Percentiles rank a stretch among this genome's conserved stretches.
These are phyloP conservation scores for Yamadazyma pseudoaaseri DNA, from an alignment of 1,139 yeast species.

Conservation along the genomic window DNA sequence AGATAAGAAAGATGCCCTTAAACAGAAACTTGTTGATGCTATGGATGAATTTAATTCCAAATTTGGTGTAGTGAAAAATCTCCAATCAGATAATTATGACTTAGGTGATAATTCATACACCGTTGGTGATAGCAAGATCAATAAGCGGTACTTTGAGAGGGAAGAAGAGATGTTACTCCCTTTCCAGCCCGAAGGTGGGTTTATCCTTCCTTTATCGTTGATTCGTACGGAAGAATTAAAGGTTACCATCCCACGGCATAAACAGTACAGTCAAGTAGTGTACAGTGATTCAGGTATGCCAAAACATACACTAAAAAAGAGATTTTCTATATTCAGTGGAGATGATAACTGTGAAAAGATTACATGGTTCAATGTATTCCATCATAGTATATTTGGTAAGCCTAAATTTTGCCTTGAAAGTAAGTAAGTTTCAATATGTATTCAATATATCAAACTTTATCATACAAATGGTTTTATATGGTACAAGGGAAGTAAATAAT, in stretches of 20 bases:
- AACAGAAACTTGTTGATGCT: conserved; percentile 5
- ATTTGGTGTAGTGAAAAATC: conserved; percentile 14
- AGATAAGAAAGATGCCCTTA: conserved; percentile 10
- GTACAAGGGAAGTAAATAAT: background rate
- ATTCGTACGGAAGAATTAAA: conserved; percentile 15
- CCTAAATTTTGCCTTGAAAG: conserved; percentile 36
- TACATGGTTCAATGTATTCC: conserved; percentile 50
- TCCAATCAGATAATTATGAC: conserved; percentile 8
- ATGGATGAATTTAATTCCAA: conserved; percentile 11
- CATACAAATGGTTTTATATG: background rate
- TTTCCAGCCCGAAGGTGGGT: conserved; percentile 8
- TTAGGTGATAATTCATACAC: conserved; percentile 8
- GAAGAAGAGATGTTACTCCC: conserved; percentile 4
- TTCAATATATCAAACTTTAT: background rate
- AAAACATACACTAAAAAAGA: conserved; percentile 5
- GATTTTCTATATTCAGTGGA: conserved; percentile 19
- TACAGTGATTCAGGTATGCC: conserved; percentile 4
- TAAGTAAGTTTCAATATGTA: background rate
- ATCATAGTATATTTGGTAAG: conserved; percentile 47
- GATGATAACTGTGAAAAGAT: conserved; percentile 39
- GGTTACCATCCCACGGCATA: conserved; percentile 22
- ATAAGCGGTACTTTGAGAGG: conserved; percentile 5
- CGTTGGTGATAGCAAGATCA: conserved; percentile 7
- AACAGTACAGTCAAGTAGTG: conserved; percentile 24
- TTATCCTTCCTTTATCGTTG: conserved; percentile 24